Percentiles rank a stretch among this genome's conserved stretches.
These are phyloP conservation scores for Eimeria falciformis DNA, from an alignment of 169 alveolate genomes.

Conservation along the genomic window DNA sequence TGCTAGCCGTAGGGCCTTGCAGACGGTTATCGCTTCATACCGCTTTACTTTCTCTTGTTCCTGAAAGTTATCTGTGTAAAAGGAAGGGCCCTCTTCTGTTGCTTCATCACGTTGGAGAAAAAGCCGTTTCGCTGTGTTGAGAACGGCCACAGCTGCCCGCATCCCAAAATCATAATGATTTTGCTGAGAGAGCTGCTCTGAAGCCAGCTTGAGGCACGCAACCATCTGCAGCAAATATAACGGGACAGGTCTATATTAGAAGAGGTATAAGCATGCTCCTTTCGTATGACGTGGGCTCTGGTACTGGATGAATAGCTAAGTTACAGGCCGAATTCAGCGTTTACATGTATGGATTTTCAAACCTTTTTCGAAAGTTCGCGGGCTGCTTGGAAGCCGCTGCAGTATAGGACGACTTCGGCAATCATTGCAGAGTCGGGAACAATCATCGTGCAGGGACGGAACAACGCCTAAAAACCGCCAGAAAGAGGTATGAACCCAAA, in stretches of 20 bases:
- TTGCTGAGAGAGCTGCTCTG: conserved; percentile 95
- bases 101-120: conserved; percentile 80
- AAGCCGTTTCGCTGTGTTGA: conserved; percentile 94
- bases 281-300: too few relatives aligned
- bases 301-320: too few relatives aligned
- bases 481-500: too few relatives aligned
- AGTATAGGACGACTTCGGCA: conserved; percentile 95
- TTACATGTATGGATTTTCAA: neutral
- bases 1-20: conserved; percentile 64
- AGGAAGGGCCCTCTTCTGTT: conserved; percentile 90
- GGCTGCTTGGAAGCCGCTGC: conserved; percentile 95
- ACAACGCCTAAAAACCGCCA: conserved; percentile 91
- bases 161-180: conserved; percentile 96
- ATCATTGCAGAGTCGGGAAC: conserved; percentile 97
- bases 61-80: neutral
- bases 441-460: conserved; percentile 97
- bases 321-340: too few relatives aligned
- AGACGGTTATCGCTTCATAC: conserved; percentile 46
- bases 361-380: conserved; percentile 93
- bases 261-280: too few relatives aligned
- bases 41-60: neutral
- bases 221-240: conserved; percentile 52
- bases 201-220: conserved; percentile 86
- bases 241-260: too few relatives aligned
- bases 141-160: conserved; percentile 94